Percentiles rank a stretch among this genome's conserved stretches.
These are phyloP conservation scores for Rhodamnia rubescens DNA, from an alignment of 345 rosid species.

Conservation along the genomic window DNA sequence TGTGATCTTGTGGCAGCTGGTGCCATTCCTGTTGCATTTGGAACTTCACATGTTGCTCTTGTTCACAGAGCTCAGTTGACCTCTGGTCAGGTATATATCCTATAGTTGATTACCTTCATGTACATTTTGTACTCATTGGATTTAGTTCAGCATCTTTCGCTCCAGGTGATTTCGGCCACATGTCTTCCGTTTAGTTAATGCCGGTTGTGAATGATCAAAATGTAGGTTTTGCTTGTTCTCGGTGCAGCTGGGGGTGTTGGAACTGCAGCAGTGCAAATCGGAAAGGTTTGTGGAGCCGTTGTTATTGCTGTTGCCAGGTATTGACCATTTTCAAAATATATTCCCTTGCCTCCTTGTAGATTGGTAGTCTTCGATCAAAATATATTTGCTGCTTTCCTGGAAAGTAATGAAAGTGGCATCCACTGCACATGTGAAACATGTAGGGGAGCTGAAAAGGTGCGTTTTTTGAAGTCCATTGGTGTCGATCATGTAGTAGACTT, in stretches of 20 bases:
- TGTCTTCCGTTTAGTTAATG: neutral
- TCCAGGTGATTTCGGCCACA: neutral
- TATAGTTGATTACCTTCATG: neutral
- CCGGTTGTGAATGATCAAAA: neutral
- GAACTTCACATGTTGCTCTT: slow-evolving; percentile 92
- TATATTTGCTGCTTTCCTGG: neutral
- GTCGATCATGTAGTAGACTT: slow-evolving; percentile 79
- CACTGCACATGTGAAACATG: neutral
- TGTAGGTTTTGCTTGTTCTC: slow-evolving; percentile 75
- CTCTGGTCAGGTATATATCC: slow-evolving; percentile 45
- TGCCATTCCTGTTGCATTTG: slow-evolving; percentile 91
- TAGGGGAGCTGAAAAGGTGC: slow-evolving; percentile 70
- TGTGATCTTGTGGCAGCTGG: slow-evolving; percentile 79
- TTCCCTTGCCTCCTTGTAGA: neutral
- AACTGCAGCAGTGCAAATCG: slow-evolving; percentile 84
- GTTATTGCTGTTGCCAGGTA: slow-evolving; percentile 90
- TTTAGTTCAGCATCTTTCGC: neutral
- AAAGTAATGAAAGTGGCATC: neutral
- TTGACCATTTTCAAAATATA: neutral
- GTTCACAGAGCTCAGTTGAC: slow-evolving; percentile 68
- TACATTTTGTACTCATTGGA: neutral
- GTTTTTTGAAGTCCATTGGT: slow-evolving; percentile 62
- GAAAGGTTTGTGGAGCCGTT: slow-evolving; percentile 73
- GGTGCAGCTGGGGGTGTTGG: slow-evolving; percentile 99
- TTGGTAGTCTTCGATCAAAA: neutral